phyloP scores from a whole-genome alignment of 2,329 filamentous ascomycete species.

The Claviceps sp. region DNA sequence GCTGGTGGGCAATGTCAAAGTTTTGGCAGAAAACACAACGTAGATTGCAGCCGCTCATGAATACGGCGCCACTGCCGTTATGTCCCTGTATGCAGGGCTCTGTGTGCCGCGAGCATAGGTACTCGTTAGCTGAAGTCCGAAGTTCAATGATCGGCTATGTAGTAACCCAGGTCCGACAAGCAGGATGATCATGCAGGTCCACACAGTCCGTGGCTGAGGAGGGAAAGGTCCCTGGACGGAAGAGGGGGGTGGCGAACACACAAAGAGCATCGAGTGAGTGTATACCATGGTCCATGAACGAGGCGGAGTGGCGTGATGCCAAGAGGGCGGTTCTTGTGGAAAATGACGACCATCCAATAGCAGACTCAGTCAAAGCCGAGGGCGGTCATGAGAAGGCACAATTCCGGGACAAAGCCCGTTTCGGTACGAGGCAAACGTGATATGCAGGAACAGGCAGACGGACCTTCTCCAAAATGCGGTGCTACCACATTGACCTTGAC shows the following conservation, averaged over 20 bases:
- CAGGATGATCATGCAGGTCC: not conserved
- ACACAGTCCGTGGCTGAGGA: not conserved
- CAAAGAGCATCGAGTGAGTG: too few species aligned
- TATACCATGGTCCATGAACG: too few species aligned
- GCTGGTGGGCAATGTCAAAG: conserved; percentile 68
- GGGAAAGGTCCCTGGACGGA: not conserved
- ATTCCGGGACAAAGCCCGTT: not conserved
- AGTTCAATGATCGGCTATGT: not conserved
- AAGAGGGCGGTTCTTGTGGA: too few species aligned
- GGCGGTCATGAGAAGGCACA: not conserved
- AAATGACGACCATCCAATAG: not conserved
- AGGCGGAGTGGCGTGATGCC: too few species aligned
- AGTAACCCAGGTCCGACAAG: not conserved
- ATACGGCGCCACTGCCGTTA: conserved; percentile 66
- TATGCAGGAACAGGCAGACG: not conserved
- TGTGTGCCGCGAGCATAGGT: conserved; percentile 14
- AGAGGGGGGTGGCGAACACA: not conserved
- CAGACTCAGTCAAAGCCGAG: not conserved
- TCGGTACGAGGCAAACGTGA: not conserved
- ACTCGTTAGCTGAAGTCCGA: not conserved
- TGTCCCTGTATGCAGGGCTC: conserved; percentile 75
- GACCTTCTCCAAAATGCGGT: conserved; percentile 69
- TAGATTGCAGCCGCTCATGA: conserved; percentile 65
- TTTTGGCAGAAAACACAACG: conserved; percentile 72
- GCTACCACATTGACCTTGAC: conserved; percentile 76